These are phyloP conservation scores for Talaromyces islandicus DNA, from an alignment of 2,329 filamentous ascomycete species.

Conservation along the genomic window DNA sequence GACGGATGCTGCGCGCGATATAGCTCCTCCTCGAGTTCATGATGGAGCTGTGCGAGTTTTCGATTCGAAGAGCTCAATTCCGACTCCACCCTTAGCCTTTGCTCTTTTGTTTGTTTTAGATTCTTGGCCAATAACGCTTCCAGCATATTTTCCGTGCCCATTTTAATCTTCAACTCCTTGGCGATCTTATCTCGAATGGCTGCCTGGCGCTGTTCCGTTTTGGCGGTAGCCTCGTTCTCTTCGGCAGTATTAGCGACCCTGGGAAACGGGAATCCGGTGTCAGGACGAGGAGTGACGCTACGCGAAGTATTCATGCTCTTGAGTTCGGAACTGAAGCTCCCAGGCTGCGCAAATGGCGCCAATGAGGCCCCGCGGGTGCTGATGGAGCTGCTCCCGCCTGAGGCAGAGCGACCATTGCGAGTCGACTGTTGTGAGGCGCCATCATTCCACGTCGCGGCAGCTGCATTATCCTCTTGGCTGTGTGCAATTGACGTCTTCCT, in stretches of 20 bases:
- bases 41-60: constrained; percentile 56
- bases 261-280: constrained; percentile 51
- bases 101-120: constrained; percentile 88
- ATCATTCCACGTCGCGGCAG: constrained; percentile 34
- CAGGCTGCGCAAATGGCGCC: constrained; percentile 62
- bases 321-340: constrained; percentile 85
- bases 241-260: constrained; percentile 42
- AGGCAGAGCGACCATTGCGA: constrained; percentile 47
- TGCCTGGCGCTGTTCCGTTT: constrained; percentile 68
- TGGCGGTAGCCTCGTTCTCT: constrained; percentile 54
- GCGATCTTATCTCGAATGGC: constrained; percentile 78
- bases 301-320: constrained; percentile 63
- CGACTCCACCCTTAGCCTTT: constrained; percentile 70
- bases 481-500: constrained; percentile 27
- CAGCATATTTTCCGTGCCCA: constrained; percentile 94
- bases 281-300: constrained; percentile 53
- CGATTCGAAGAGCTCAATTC: constrained; percentile 86
- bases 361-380: constrained; percentile 63
- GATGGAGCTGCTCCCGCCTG: constrained; percentile 55
- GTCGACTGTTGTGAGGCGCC: constrained; percentile 21
- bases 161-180: constrained; percentile 96
- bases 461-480: constrained; percentile 34
- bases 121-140: constrained; percentile 93
- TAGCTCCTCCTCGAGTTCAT: constrained; percentile 55
- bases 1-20: constrained; percentile 52